phyloP scores from a whole-genome alignment of 306 rosid genomes.

The Rosa rugosa region DNA sequence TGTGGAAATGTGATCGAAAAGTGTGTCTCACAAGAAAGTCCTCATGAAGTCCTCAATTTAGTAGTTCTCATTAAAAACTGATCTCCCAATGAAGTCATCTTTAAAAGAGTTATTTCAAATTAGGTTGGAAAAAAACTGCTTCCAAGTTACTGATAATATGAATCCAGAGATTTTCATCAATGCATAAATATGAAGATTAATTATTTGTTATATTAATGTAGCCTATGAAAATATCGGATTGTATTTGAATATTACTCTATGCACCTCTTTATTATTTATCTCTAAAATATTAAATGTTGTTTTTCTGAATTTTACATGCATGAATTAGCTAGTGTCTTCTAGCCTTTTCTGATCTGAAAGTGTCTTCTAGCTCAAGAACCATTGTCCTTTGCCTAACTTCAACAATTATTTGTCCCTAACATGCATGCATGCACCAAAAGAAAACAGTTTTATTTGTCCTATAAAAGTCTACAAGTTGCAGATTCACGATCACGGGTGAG shows the following conservation, averaged over 20 bases:
- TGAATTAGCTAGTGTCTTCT: not conserved
- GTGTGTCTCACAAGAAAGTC: too few species aligned
- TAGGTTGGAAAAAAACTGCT: not conserved
- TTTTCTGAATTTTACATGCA: not conserved
- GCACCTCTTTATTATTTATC: not conserved
- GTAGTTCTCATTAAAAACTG: too few species aligned
- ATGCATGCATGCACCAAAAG: not conserved
- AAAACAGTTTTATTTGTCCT: not conserved
- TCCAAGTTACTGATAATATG: not conserved
- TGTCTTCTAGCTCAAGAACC: not conserved
- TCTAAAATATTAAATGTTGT: not conserved
- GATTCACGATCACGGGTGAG: slow-evolving; percentile 43
- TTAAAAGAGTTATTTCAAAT: not conserved
- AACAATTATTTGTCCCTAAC: not conserved
- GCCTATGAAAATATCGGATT: not conserved
- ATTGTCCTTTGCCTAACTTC: not conserved
- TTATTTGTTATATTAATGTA: not conserved
- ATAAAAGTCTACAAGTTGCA: slow-evolving; percentile 19
- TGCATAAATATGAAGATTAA: not conserved
- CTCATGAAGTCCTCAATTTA: too few species aligned
- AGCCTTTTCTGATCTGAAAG: not conserved
- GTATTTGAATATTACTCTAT: not conserved
- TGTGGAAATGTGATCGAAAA: too few species aligned
- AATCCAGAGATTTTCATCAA: not conserved
- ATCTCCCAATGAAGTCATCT: not conserved